Evolutionary conservation across 176 grass and related monocot species (phyloP).

Genomic region (Cenchrus purpureus): DNA sequence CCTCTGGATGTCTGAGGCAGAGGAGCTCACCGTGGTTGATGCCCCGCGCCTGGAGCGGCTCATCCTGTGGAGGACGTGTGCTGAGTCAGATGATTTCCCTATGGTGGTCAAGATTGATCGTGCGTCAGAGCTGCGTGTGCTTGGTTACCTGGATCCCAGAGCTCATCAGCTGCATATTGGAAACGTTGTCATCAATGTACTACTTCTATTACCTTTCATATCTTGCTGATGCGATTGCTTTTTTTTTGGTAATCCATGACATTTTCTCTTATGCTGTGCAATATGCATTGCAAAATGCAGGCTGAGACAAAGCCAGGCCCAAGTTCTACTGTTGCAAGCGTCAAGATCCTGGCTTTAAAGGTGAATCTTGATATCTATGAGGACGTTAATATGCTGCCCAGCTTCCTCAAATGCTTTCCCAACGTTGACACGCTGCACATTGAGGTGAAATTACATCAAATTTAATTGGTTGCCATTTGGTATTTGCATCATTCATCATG

Average conservation of each 20-base stretch:
- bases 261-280: too few relatives aligned
- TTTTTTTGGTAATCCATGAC: too few relatives aligned
- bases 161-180: conserved; percentile 29
- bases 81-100: neutral
- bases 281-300: conserved; percentile 6
- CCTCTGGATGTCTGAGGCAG: neutral
- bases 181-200: conserved; percentile 29
- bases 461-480: neutral
- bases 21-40: conserved; percentile 16
- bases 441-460: neutral
- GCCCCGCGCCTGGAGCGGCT: conserved; percentile 25
- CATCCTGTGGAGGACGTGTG: neutral
- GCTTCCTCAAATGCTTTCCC: conserved; percentile 48
- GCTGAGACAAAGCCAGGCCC: neutral
- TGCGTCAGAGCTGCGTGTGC: neutral
- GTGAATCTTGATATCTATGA: neutral
- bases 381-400: conserved; percentile 26
- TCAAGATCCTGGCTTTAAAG: conserved; percentile 30
- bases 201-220: neutral
- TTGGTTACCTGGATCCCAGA: conserved; percentile 29
- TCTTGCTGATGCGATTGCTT: neutral
- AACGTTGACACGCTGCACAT: conserved; percentile 34
- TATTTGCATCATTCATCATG: neutral
- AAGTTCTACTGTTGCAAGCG: neutral
- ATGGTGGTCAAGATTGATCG: conserved; percentile 3